A percentile compares a stretch with the other conserved stretches of the same genome.
Evolutionary conservation across 2,329 filamentous ascomycete genomes (phyloP).

Genomic region (Fusarium sp.): DNA sequence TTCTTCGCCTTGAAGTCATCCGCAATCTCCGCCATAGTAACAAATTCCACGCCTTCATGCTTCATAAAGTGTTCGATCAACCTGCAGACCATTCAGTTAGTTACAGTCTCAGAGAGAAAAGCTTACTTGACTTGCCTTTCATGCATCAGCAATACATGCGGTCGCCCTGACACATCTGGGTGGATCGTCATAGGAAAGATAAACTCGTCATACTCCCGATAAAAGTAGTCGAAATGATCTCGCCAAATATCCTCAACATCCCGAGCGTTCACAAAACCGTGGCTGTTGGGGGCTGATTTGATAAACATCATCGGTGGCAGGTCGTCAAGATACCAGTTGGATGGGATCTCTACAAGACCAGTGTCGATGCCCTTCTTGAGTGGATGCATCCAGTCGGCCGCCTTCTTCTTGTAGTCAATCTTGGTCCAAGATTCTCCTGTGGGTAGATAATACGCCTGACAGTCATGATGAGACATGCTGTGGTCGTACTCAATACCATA

Average conservation of each 20-base stretch:
- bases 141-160: conserved; percentile 80
- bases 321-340: conserved; percentile 72
- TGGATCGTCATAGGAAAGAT: conserved; percentile 84
- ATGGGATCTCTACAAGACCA: conserved; percentile 74
- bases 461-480: conserved; percentile 67
- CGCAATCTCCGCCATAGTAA: conserved; percentile 77
- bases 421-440: conserved; percentile 76
- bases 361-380: conserved; percentile 69
- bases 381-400: conserved; percentile 58
- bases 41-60: conserved; percentile 71
- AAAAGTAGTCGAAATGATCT: conserved; percentile 79
- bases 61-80: conserved; percentile 76
- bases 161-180: conserved; percentile 77
- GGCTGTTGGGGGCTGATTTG: conserved; percentile 73
- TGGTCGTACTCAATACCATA: conserved; percentile 80
- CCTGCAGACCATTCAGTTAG: background rate
- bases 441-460: conserved; percentile 72
- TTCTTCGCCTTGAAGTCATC: conserved; percentile 80
- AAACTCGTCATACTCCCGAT: conserved; percentile 81
- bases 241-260: conserved; percentile 75
- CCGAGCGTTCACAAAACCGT: conserved; percentile 69
- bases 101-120: background rate
- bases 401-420: conserved; percentile 67
- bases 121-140: conserved; percentile 53
- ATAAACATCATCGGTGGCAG: conserved; percentile 80